These are phyloP conservation scores for Mallotus repandus DNA, from an alignment of 441 rosid species.

Conservation along the genomic window DNA sequence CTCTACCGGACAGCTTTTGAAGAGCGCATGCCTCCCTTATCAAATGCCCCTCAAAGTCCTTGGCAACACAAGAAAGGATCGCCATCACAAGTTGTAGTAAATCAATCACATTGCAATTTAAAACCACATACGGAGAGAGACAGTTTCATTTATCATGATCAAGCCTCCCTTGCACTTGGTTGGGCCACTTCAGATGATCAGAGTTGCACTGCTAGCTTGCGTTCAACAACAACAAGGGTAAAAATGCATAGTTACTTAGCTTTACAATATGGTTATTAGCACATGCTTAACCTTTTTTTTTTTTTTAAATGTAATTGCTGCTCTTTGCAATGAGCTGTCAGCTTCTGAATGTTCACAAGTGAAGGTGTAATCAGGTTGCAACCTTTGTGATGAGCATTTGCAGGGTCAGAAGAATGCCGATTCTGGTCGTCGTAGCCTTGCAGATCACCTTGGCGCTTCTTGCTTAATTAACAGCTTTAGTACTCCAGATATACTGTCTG, in stretches of 20 bases:
- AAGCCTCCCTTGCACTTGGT: slow-evolving; percentile 44
- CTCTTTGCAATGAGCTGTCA: not conserved
- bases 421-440: slow-evolving; percentile 61
- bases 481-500: slow-evolving; percentile 66
- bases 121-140: slow-evolving; percentile 27
- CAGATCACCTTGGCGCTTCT: slow-evolving; percentile 62
- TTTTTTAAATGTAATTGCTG: not conserved
- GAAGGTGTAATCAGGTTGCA: not conserved
- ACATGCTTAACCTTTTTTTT: not conserved
- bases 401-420: slow-evolving; percentile 40
- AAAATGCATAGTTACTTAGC: slow-evolving; percentile 16
- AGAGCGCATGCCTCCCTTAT: slow-evolving; percentile 40
- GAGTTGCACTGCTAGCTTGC: slow-evolving; percentile 39
- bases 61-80: slow-evolving; percentile 32
- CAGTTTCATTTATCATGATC: slow-evolving; percentile 32
- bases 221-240: slow-evolving; percentile 48
- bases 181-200: slow-evolving; percentile 35
- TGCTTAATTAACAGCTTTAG: slow-evolving; percentile 25
- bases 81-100: slow-evolving; percentile 21
- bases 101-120: slow-evolving; percentile 29
- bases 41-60: slow-evolving; percentile 32
- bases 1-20: slow-evolving; percentile 72
- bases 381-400: slow-evolving; percentile 15
- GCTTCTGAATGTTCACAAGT: not conserved
- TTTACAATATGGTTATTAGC: not conserved